A percentile compares a stretch with the other conserved stretches of the same genome.
Evolutionary conservation across 805 yeast species (phyloP).

Genomic region (Candida piceae): DNA sequence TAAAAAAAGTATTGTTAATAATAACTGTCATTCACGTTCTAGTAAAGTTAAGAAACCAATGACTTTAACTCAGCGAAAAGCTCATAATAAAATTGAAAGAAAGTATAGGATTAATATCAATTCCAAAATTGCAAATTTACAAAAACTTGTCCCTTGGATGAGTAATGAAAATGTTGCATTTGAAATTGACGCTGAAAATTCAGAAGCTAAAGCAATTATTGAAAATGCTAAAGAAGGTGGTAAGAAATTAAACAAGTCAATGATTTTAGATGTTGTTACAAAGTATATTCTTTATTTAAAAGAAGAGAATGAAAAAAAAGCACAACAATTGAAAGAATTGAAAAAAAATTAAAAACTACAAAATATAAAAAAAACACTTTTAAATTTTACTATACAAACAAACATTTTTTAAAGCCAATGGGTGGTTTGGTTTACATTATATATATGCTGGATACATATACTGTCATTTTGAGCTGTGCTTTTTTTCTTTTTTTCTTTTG

Average conservation of each 20-base stretch:
- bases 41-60: conserved; percentile 24
- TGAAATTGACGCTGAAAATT: conserved; percentile 39
- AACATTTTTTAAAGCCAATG: no score
- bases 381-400: no score
- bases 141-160: conserved; percentile 64
- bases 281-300: conserved; percentile 53
- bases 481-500: no score
- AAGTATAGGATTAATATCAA: conserved; percentile 68
- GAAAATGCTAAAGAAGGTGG: conserved; percentile 9
- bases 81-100: conserved; percentile 70
- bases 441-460: no score
- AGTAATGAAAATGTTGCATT: conserved; percentile 59
- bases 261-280: conserved; percentile 65
- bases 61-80: conserved; percentile 49
- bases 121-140: conserved; percentile 63
- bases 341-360: no score
- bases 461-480: no score
- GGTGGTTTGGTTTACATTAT: no score
- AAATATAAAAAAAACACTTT: no score
- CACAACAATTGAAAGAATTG: conserved; percentile 16
- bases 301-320: conserved; percentile 37
- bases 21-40: conserved; percentile 1
- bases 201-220: conserved; percentile 5
- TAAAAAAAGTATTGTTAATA: conserved; percentile 6
- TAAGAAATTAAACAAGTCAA: conserved; percentile 55